These are phyloP conservation scores for Nidularia pulvinata DNA, from an alignment of 768 basidiomycete species.

Conservation along the genomic window DNA sequence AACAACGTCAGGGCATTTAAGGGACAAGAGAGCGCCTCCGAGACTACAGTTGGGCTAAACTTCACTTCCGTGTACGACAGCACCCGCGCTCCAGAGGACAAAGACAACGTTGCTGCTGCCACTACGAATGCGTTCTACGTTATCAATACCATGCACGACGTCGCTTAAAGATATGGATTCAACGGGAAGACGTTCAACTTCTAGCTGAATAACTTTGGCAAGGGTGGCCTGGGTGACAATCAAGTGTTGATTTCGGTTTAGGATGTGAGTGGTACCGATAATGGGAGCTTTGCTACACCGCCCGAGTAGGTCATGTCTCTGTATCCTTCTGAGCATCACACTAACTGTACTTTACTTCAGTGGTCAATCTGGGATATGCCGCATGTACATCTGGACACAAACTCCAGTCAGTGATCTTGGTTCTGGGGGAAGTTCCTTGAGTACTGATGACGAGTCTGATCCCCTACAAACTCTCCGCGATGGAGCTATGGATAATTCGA, in stretches of 20 bases:
- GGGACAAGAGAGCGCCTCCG: conserved; percentile 29
- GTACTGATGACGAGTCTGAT: no score
- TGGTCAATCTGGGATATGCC: conserved; percentile 8
- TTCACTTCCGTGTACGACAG: conserved; percentile 37
- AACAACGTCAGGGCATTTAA: conserved; percentile 37
- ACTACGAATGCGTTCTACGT: conserved; percentile 60
- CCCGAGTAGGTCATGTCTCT: conserved; percentile 31
- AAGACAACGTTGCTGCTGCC: conserved; percentile 50
- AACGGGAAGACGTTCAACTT: conserved; percentile 61
- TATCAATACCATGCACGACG: conserved; percentile 60
- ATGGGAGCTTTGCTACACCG: conserved; percentile 41
- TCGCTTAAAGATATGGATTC: conserved; percentile 49
- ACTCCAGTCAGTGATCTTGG: neutral
- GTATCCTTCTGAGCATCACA: neutral
- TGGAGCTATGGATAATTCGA: conserved; percentile 42
- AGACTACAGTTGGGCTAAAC: conserved; percentile 14
- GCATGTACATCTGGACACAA: conserved; percentile 20
- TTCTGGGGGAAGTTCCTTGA: no score
- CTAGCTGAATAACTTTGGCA: conserved; percentile 53
- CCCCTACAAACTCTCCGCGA: conserved; percentile 37
- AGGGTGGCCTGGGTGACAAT: conserved; percentile 50
- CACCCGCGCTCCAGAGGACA: conserved; percentile 20
- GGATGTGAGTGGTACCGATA: conserved; percentile 39
- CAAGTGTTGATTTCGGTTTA: conserved; percentile 51
- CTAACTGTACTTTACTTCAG: neutral